phyloP scores from a whole-genome alignment of 78 protist genomes.

The Anaeramoeba ignava region DNA sequence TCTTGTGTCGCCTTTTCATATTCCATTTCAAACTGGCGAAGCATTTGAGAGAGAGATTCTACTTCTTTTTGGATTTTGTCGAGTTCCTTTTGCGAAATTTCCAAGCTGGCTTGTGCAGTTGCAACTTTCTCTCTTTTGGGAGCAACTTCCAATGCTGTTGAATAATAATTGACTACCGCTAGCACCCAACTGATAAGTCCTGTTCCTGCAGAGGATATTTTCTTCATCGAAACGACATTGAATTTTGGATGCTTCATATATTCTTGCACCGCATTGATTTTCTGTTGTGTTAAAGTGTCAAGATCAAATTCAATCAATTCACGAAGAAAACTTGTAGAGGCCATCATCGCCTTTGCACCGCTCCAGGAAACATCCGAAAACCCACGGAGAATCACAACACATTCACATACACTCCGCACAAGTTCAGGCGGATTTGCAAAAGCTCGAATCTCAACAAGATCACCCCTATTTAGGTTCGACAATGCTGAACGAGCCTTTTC shows the following conservation, averaged over 20 bases:
- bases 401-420: slow-evolving; percentile 42
- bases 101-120: slow-evolving; percentile 2
- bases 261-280: slow-evolving; percentile 24
- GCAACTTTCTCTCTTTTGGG: slow-evolving; percentile 42
- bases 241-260: slow-evolving; percentile 9
- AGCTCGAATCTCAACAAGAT: slow-evolving; percentile 49
- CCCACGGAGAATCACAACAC: slow-evolving; percentile 32
- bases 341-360: slow-evolving; percentile 51
- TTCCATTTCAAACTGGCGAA: too few relatives aligned
- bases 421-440: slow-evolving; percentile 39
- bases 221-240: slow-evolving; percentile 12
- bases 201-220: slow-evolving; percentile 39
- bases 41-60: not conserved
- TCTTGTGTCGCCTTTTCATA: slow-evolving; percentile 24
- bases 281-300: slow-evolving; percentile 24
- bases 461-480: slow-evolving; percentile 17
- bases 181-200: slow-evolving; percentile 54
- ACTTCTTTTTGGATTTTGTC: not conserved
- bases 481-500: slow-evolving; percentile 48
- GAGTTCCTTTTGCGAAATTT: slow-evolving; percentile 4
- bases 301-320: slow-evolving; percentile 26
- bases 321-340: slow-evolving; percentile 13
- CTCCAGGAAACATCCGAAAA: slow-evolving; percentile 34
- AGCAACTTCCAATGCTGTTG: slow-evolving; percentile 33
- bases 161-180: slow-evolving; percentile 52